Percentiles rank a stretch among this genome's conserved stretches.
Conservation (phyloP, 2,329 filamentous ascomycete species). For the Exophiala mesophila region DNA sequence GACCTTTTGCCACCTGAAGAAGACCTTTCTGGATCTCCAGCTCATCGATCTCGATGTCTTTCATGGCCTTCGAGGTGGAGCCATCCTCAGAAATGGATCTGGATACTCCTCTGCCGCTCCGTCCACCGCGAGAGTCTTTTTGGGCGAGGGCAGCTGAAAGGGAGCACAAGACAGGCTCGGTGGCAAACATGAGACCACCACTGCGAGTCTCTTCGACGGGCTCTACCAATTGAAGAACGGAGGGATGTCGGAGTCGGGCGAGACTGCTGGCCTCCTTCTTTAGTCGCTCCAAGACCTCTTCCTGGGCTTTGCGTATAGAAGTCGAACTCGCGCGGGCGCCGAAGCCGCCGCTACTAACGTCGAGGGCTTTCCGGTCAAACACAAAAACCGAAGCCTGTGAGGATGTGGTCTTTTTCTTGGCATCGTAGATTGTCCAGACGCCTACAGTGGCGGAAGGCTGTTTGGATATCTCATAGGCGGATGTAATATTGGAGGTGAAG, state of each 20-base stretch:
- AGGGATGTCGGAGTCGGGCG: slow-evolving; percentile 83
- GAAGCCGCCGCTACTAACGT: slow-evolving; percentile 58
- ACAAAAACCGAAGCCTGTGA: slow-evolving; percentile 88
- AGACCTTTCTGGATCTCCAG: slow-evolving; percentile 96
- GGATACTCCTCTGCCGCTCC: slow-evolving; percentile 9
- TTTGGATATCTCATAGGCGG: slow-evolving; percentile 80
- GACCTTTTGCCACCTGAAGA: slow-evolving; percentile 84
- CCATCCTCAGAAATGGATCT: slow-evolving; percentile 50
- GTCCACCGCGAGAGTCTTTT: slow-evolving; percentile 75
- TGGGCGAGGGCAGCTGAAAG: slow-evolving; percentile 75
- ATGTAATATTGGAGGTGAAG: slow-evolving; percentile 85
- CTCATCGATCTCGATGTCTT: slow-evolving; percentile 91
- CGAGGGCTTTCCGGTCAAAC: slow-evolving; percentile 84
- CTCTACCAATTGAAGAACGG: slow-evolving; percentile 85
- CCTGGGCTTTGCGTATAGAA: slow-evolving; percentile 71
- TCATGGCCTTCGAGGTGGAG: slow-evolving; percentile 60
- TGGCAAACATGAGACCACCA: slow-evolving; percentile 92
- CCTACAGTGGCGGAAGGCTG: slow-evolving; percentile 75
- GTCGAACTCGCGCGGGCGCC: slow-evolving; percentile 56
- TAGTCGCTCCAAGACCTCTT: slow-evolving; percentile 84
- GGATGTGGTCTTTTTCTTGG: slow-evolving; percentile 91
- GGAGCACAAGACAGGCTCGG: slow-evolving; percentile 86
- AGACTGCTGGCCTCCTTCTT: slow-evolving; percentile 89
- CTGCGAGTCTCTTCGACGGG: slow-evolving; percentile 90
- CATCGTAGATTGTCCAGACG: slow-evolving; percentile 96